A percentile compares a stretch with the other conserved stretches of the same genome.
Evolutionary conservation across 169 alveolate species (phyloP).

Genomic region (Eimeria maxima): DNA sequence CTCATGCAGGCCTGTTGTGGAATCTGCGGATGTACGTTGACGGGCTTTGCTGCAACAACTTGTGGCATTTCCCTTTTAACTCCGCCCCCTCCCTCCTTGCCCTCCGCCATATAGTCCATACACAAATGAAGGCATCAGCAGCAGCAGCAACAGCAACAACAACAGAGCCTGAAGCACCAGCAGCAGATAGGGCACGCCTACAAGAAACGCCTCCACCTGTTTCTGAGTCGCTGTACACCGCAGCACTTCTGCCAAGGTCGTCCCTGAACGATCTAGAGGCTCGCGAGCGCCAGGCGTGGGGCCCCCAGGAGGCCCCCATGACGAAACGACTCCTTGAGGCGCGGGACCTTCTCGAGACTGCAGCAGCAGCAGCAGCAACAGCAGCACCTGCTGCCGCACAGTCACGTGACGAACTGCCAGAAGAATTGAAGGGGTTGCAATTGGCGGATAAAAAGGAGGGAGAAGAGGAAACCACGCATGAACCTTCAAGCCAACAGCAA

Average conservation of each 20-base stretch:
- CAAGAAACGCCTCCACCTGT: background rate
- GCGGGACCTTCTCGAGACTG: background rate
- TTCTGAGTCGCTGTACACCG: slow-evolving; percentile 27
- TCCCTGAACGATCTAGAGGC: background rate
- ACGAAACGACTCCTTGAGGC: background rate
- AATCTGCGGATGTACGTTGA: slow-evolving; percentile 68
- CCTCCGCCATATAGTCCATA: background rate
- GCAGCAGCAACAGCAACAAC: slow-evolving; percentile 24
- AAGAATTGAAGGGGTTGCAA: no score
- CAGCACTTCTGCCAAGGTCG: background rate
- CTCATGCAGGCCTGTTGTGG: slow-evolving; percentile 63
- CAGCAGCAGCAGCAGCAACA: background rate
- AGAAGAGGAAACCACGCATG: background rate
- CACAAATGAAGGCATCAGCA: background rate
- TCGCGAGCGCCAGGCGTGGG: background rate
- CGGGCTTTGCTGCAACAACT: slow-evolving; percentile 65
- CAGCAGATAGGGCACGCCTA: background rate
- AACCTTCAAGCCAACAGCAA: background rate
- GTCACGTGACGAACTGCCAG: background rate
- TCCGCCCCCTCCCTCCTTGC: slow-evolving; percentile 59
- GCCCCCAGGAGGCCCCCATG: slow-evolving; percentile 15
- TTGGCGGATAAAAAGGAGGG: background rate
- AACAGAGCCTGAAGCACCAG: background rate
- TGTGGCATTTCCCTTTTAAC: slow-evolving; percentile 41
- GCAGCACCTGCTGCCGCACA: background rate